Evolutionary conservation across 1,284 basidiomycete species (phyloP).

Genomic region (Rhodotorula sp.): DNA sequence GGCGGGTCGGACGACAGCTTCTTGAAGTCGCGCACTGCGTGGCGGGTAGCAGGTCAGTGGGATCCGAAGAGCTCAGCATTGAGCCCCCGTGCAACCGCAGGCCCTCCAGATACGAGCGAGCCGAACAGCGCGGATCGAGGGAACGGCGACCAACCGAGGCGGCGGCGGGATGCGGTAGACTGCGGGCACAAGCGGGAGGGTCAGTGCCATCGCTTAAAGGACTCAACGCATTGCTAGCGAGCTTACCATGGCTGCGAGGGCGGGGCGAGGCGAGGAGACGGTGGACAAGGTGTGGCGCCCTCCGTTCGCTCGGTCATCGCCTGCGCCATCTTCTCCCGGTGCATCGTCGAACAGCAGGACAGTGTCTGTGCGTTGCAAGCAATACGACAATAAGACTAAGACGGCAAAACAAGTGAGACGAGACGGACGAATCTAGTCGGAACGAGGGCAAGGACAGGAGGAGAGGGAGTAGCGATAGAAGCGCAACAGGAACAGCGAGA

Average conservation of each 20-base stretch:
- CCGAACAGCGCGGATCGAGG: neutral
- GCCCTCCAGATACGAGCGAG: neutral
- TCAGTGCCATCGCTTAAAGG: neutral
- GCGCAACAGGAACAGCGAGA: neutral
- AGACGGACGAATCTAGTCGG: neutral
- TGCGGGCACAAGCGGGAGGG: neutral
- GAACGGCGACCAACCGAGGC: constrained; percentile 22
- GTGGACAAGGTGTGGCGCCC: neutral
- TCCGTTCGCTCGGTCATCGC: neutral
- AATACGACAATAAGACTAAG: neutral
- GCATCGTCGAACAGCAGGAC: neutral
- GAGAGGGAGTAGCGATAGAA: neutral
- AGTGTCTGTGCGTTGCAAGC: constrained; percentile 6
- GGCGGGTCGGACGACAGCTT: constrained; percentile 90
- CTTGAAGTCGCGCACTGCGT: constrained; percentile 82
- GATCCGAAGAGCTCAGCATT: too few relatives aligned
- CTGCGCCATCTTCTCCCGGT: neutral
- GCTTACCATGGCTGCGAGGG: neutral
- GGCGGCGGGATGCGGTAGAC: constrained; percentile 38
- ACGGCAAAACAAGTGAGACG: neutral
- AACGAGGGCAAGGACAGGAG: neutral
- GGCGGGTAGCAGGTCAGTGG: neutral
- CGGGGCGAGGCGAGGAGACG: neutral
- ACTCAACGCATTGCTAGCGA: accelerated
- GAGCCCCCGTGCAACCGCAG: too few relatives aligned